These are phyloP conservation scores for Scenedesmus sp. DNA, from an alignment of 163 green algal species.

Conservation along the genomic window DNA sequence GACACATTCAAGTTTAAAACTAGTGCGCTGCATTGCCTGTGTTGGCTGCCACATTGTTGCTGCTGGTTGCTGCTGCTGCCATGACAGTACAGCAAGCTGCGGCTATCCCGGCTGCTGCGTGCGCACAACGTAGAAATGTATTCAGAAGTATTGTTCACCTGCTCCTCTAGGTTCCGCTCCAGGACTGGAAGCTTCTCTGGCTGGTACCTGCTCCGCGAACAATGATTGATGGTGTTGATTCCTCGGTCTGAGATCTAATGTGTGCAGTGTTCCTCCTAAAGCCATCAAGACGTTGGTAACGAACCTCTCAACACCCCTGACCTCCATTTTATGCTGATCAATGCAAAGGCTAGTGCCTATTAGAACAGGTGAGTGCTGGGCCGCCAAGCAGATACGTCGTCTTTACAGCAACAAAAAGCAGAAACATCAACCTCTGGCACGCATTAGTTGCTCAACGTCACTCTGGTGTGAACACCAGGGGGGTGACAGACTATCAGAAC, in stretches of 20 bases:
- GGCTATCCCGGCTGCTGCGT: neutral
- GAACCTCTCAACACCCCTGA: slow-evolving; percentile 44
- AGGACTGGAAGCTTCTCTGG: slow-evolving; percentile 51
- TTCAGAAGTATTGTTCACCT: slow-evolving; percentile 39
- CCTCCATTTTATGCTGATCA: slow-evolving; percentile 32
- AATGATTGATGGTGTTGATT: neutral
- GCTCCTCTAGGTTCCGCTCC: slow-evolving; percentile 57
- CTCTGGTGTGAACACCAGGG: neutral
- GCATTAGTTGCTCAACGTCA: neutral
- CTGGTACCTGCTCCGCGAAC: slow-evolving; percentile 45
- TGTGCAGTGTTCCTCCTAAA: no score
- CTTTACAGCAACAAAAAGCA: neutral
- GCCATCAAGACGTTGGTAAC: neutral
- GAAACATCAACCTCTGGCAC: neutral
- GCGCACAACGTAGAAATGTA: neutral
- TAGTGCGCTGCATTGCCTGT: no score
- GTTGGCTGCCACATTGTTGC: no score
- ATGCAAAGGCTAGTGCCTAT: slow-evolving; percentile 9
- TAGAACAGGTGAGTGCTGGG: neutral
- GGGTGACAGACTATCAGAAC: neutral
- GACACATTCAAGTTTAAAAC: no score
- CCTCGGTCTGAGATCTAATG: neutral
- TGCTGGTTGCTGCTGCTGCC: neutral
- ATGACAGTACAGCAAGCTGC: neutral
- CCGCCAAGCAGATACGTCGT: neutral